Conservation (phyloP, 192 early-diverging fungal species). For the Backusella luteola region DNA sequence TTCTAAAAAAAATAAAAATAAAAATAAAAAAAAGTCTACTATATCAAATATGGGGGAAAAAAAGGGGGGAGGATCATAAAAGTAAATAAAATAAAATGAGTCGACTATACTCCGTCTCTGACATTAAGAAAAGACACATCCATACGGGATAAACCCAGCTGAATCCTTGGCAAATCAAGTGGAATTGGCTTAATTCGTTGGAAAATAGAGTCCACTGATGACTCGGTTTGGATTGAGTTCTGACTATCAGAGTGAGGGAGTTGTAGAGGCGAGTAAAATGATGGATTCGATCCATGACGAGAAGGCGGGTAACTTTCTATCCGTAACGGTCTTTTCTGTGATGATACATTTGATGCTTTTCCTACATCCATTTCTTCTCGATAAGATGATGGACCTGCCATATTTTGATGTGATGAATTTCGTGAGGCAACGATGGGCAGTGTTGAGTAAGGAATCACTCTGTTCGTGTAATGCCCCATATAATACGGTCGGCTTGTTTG, state of each 20-base stretch:
- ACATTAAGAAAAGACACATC: slow-evolving; percentile 5
- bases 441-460: not conserved
- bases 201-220: slow-evolving; percentile 6
- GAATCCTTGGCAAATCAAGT: slow-evolving; percentile 14
- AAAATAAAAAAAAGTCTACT: not conserved
- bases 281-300: not conserved
- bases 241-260: slow-evolving; percentile 9
- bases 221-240: not conserved
- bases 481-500: not conserved
- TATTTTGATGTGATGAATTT: not conserved
- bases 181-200: not conserved
- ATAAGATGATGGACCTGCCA: not conserved
- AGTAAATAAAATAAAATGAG: not conserved
- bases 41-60: not conserved
- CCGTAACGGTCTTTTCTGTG: not conserved
- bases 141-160: slow-evolving; percentile 13
- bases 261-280: not conserved
- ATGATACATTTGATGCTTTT: not conserved
- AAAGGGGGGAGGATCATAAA: not conserved
- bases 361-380: not conserved
- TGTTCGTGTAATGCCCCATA: slow-evolving; percentile 6
- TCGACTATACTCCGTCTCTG: slow-evolving; percentile 6
- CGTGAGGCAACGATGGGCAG: no score
- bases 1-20: not conserved
- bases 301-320: not conserved